Evolutionary conservation across 108 stramenopile genomes (phyloP).

Genomic region (Licmophora abbreviata): DNA sequence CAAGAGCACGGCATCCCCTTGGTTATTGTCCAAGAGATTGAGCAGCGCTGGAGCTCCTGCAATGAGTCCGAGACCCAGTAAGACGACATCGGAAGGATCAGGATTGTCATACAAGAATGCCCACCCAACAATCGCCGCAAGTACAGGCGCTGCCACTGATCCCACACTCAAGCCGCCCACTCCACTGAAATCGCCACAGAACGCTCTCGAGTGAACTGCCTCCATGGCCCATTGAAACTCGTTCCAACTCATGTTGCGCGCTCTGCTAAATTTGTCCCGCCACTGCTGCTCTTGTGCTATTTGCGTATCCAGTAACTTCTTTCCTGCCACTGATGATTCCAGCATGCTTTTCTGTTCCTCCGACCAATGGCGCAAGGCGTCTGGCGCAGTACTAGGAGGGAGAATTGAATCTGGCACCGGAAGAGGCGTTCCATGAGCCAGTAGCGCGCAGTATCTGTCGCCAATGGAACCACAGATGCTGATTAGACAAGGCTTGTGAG

Average conservation of each 20-base stretch:
- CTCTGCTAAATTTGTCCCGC: conserved; percentile 42
- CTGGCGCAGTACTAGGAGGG: conserved; percentile 61
- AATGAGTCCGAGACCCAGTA: conserved; percentile 13
- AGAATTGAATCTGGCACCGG: conserved; percentile 1
- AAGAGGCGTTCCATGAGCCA: conserved; percentile 14
- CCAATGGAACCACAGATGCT: neutral
- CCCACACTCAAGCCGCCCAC: conserved; percentile 4
- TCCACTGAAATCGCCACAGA: conserved; percentile 47
- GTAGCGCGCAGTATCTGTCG: conserved; percentile 21
- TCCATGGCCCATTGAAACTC: conserved; percentile 79
- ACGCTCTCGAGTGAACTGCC: conserved; percentile 71
- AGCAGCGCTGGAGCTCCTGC: conserved; percentile 40
- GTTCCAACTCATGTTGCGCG: conserved; percentile 36
- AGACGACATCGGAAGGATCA: conserved; percentile 12
- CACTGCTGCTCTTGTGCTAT: conserved; percentile 41
- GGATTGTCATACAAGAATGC: conserved; percentile 7
- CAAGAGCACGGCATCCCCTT: conserved; percentile 44
- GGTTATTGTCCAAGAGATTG: conserved; percentile 14
- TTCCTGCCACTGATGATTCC: conserved; percentile 22
- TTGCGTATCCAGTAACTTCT: conserved; percentile 34
- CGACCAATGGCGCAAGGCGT: conserved; percentile 70
- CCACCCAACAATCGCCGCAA: conserved; percentile 17
- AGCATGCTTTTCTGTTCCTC: conserved; percentile 33
- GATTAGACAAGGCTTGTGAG: neutral
- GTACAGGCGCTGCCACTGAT: conserved; percentile 13